Evolutionary conservation across 129 eudicot species (phyloP).

Genomic region (Tagetes patula): DNA sequence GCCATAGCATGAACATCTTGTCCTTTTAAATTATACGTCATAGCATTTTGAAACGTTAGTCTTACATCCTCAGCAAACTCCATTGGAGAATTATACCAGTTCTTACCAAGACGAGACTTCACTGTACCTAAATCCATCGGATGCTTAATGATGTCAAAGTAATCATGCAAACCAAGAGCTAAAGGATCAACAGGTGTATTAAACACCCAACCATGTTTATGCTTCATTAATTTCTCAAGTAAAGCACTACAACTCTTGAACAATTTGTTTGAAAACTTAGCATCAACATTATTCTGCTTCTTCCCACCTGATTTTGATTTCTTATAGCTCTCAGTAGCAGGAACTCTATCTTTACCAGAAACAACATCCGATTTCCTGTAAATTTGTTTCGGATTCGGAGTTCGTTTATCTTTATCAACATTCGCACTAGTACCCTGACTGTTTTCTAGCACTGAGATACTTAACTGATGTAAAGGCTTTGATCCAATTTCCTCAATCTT

Average conservation of each 20-base stretch:
- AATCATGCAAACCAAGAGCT: conserved; percentile 88
- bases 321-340: conserved; percentile 47
- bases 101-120: conserved; percentile 58
- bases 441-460: conserved; percentile 48
- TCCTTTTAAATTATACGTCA: conserved; percentile 84
- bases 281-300: conserved; percentile 49
- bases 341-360: conserved; percentile 63
- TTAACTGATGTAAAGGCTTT: conserved; percentile 53
- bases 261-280: conserved; percentile 43
- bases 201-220: conserved; percentile 94
- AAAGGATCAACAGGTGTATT: conserved; percentile 73
- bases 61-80: conserved; percentile 89
- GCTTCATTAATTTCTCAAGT: conserved; percentile 80
- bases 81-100: conserved; percentile 70
- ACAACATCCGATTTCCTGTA: conserved; percentile 62
- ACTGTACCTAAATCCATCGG: conserved; percentile 97
- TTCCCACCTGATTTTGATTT: conserved; percentile 49
- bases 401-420: conserved; percentile 61
- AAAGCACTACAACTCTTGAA: conserved; percentile 58
- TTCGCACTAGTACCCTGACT: conserved; percentile 39
- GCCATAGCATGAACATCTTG: conserved; percentile 92
- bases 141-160: conserved; percentile 67
- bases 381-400: conserved; percentile 58
- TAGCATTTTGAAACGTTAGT: conserved; percentile 77
- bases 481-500: conserved; percentile 57